These are phyloP conservation scores for Emmonsia crescens DNA, from an alignment of 2,329 filamentous ascomycete species.

Conservation along the genomic window DNA sequence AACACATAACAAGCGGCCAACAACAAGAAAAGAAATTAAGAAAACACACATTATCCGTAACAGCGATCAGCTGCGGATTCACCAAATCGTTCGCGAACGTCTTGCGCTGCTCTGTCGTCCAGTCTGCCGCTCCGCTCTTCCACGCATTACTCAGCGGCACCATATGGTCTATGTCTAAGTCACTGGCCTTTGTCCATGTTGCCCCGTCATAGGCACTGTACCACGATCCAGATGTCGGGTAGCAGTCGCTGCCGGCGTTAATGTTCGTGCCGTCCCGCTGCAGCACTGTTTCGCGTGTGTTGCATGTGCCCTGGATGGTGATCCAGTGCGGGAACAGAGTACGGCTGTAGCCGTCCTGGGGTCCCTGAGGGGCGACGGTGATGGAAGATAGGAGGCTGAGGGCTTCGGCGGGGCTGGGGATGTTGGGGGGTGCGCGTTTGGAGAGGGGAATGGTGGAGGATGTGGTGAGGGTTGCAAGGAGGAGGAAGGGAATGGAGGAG, in stretches of 20 bases:
- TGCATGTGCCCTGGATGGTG: slow-evolving; percentile 54
- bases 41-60: slow-evolving; percentile 51
- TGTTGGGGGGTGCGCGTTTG: slow-evolving; percentile 43
- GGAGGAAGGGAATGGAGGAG: slow-evolving; percentile 11
- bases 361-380: slow-evolving; percentile 45
- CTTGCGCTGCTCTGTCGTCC: slow-evolving; percentile 58
- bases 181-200: slow-evolving; percentile 55
- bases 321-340: slow-evolving; percentile 63
- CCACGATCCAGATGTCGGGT: slow-evolving; percentile 58
- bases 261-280: slow-evolving; percentile 62
- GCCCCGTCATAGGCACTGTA: slow-evolving; percentile 61
- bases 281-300: slow-evolving; percentile 62
- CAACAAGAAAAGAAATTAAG: background rate
- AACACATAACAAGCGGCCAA: too few species aligned
- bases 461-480: slow-evolving; percentile 14
- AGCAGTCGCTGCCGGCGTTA: slow-evolving; percentile 48
- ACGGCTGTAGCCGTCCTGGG: slow-evolving; percentile 51
- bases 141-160: slow-evolving; percentile 73
- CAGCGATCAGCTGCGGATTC: slow-evolving; percentile 66
- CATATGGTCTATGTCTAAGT: slow-evolving; percentile 75
- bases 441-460: slow-evolving; percentile 12
- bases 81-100: slow-evolving; percentile 67
- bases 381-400: slow-evolving; percentile 48
- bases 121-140: slow-evolving; percentile 62
- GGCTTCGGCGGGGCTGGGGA: slow-evolving; percentile 51